Evolutionary conservation across 1,284 basidiomycete species (phyloP), one percentile per base, ranked within the genome.

Genomic region (Cutaneotrichosporon curvatum): DNA sequence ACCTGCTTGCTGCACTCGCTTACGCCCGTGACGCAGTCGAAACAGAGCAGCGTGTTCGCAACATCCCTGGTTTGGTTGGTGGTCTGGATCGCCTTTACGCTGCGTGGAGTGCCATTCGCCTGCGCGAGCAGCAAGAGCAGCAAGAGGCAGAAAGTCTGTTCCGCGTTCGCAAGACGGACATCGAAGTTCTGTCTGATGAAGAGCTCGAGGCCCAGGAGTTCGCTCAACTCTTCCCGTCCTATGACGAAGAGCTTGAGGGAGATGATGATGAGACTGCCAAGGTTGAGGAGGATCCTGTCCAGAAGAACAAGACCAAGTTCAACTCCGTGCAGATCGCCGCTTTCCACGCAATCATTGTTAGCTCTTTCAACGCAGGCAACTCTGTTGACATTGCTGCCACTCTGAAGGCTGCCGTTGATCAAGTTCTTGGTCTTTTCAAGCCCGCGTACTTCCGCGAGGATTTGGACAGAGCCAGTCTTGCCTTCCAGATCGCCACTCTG

Each of bases 181-280:
- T 86, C 41, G 75, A 79, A 22, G 76, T 78, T 21, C 70, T 78
- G 10, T 78, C 78, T 11, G 92, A 91, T 52, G 80, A 80, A 10
- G 85, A 87, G 56, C 62, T 78, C 31, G 86, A 94, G 61, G 86
- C 86, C 65, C 75, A 77, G 51, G 92, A 96, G 61, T 88, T 95
- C 64, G 72, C 80, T 20, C 71, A 78, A 3, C 68, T 95, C 38
- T 96, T 97, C 70, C 90, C 92, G 2, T 80, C 82, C 18, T 96
- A 84, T 61, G 84, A 83, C 37, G 77, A 77, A 20, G 69, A 84
- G 18, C 96, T 84, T 61, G 84, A 83, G 37, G 77, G 77, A 19
- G 69, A 84, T 21, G 59, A 60, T 4, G 57, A 59, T 8, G 54
- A 59, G 37, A 48, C 48, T 18, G 37, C 31, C 18, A 15, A 18